Conservation (phyloP, 768 basidiomycete genomes). For the Russula abietina region DNA sequence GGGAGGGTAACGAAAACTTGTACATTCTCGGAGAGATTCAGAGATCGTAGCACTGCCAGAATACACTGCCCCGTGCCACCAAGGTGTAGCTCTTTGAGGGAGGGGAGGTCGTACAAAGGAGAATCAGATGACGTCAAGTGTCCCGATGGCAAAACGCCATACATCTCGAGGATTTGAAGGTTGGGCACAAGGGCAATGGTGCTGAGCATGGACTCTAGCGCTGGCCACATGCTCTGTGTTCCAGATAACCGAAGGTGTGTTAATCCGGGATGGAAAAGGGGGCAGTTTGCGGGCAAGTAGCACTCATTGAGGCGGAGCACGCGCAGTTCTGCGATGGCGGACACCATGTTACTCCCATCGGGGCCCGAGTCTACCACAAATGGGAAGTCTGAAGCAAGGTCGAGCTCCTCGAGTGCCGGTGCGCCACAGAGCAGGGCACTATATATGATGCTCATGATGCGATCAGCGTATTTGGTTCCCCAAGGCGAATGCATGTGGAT, state of each 20-base stretch:
- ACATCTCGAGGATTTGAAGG: conserved; percentile 10
- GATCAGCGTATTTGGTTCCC: conserved; percentile 19
- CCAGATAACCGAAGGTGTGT: conserved; percentile 14
- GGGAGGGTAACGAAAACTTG: conserved; percentile 10
- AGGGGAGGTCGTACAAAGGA: not conserved
- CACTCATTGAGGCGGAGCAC: conserved; percentile 6
- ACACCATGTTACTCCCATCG: not conserved
- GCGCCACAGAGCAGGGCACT: conserved; percentile 1
- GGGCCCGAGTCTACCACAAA: conserved; percentile 1
- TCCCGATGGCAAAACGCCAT: conserved; percentile 1
- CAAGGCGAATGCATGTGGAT: conserved; percentile 13
- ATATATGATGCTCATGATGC: conserved; percentile 13
- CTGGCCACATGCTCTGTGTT: not conserved
- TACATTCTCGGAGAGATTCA: not conserved
- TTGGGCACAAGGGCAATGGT: conserved; percentile 9
- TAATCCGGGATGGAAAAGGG: conserved; percentile 5
- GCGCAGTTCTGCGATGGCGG: not conserved
- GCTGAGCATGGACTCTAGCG: conserved; percentile 5
- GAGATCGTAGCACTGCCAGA: not conserved
- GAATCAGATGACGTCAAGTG: not conserved
- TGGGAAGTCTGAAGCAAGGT: conserved; percentile 8
- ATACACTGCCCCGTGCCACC: conserved; percentile 5
- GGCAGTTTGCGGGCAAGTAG: not conserved
- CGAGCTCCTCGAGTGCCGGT: conserved; percentile 14
- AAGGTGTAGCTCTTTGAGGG: conserved; percentile 5